Conservation (phyloP, 2,329 filamentous ascomycete genomes). For the Sphaerulina populicola region DNA sequence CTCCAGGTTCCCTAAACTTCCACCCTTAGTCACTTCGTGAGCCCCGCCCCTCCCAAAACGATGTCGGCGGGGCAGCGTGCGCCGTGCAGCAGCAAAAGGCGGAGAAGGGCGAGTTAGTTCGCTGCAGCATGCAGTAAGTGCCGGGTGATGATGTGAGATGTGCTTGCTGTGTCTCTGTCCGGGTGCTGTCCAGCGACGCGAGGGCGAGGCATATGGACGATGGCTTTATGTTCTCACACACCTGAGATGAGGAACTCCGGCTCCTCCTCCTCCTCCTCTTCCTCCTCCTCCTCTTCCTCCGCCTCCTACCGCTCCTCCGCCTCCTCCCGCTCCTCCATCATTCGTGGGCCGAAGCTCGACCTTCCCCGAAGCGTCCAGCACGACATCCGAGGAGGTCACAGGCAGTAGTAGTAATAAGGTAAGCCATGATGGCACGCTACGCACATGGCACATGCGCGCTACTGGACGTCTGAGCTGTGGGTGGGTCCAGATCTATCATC, state of each 20-base stretch:
- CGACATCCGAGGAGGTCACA: no score
- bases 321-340: background rate
- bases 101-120: background rate
- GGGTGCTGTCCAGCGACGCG: background rate
- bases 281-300: no score
- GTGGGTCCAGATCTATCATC: conserved; percentile 10
- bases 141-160: conserved; percentile 4
- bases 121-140: background rate
- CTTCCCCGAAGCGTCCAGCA: background rate
- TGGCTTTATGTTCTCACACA: no score
- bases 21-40: background rate
- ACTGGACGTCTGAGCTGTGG: background rate
- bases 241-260: no score
- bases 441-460: no score
- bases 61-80: conserved; percentile 7
- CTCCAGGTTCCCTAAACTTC: no score
- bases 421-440: no score
- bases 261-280: no score
- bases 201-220: no score
- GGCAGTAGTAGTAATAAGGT: no score
- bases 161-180: background rate
- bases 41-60: background rate
- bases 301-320: no score
- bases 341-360: background rate
- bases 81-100: background rate